Conservation (phyloP, 164 flowering plant genomes). For the Kalanchoe fedtschenkoi region DNA sequence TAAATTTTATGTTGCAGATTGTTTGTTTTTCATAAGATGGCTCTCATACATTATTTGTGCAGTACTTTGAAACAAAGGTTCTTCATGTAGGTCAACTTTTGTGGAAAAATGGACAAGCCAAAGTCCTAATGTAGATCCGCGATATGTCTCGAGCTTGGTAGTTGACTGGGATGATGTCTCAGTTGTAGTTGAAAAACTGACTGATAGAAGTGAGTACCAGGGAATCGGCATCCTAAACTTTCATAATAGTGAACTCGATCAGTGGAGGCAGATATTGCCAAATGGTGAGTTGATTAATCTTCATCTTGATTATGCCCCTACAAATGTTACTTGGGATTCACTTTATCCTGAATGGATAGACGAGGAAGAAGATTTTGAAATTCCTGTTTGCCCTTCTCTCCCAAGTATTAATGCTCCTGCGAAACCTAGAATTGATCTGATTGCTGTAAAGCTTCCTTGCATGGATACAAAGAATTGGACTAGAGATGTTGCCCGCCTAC, state of each 20-base stretch:
- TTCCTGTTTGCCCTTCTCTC: constrained; percentile 44
- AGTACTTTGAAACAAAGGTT: constrained; percentile 3
- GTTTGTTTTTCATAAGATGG: not conserved
- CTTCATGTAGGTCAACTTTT: constrained; percentile 17
- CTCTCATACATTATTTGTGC: not conserved
- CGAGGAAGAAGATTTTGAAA: constrained; percentile 52
- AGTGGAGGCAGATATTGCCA: constrained; percentile 35
- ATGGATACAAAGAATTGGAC: constrained; percentile 35
- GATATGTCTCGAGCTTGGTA: constrained; percentile 27
- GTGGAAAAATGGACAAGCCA: constrained; percentile 42
- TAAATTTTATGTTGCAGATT: not conserved
- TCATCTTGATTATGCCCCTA: constrained; percentile 25
- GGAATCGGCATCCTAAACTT: constrained; percentile 53
- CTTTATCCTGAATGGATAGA: constrained; percentile 70
- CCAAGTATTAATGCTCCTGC: constrained; percentile 31
- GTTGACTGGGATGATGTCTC: constrained; percentile 38
- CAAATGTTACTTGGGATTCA: constrained; percentile 47
- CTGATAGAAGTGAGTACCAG: constrained; percentile 24
- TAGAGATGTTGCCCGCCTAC: constrained; percentile 45
- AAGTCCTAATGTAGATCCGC: constrained; percentile 19
- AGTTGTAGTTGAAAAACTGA: constrained; percentile 16
- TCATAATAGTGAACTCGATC: constrained; percentile 24
- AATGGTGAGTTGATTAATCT: constrained; percentile 25
- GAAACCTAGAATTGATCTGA: constrained; percentile 30
- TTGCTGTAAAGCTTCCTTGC: constrained; percentile 55